A percentile compares a stretch with the other conserved stretches of the same genome.
These are phyloP conservation scores for Marsdenia floribunda DNA, from an alignment of 257 asterid genomes.

Conservation along the genomic window DNA sequence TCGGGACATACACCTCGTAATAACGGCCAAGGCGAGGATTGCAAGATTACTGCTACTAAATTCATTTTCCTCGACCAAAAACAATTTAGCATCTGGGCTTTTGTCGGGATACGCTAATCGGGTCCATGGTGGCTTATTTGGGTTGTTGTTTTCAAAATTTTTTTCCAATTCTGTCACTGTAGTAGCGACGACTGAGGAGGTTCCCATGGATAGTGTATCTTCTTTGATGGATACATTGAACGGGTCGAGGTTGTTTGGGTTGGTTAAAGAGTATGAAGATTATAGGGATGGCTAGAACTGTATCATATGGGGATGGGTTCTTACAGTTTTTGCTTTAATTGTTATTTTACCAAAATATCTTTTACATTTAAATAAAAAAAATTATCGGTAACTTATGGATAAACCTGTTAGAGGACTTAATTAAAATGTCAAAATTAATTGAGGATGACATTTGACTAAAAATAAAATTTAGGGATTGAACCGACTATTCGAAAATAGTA, in stretches of 20 bases:
- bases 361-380: too few species aligned
- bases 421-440: too few species aligned
- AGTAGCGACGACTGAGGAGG: conserved; percentile 13
- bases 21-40: conserved; percentile 5
- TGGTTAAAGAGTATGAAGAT: conserved; percentile 82
- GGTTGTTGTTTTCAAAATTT: conserved; percentile 8
- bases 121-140: conserved; percentile 5
- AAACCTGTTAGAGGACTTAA: too few species aligned
- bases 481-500: too few species aligned
- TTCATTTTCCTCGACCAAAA: conserved; percentile 1
- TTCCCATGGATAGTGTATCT: conserved; percentile 3
- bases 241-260: conserved; percentile 36
- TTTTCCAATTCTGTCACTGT: conserved; percentile 22
- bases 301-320: too few species aligned
- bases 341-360: too few species aligned
- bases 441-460: too few species aligned
- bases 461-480: too few species aligned
- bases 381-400: too few species aligned
- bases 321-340: too few species aligned
- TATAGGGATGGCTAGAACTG: too few species aligned
- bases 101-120: not conserved
- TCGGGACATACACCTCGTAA: too few species aligned
- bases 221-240: conserved; percentile 9
- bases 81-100: not conserved
- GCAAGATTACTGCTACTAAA: conserved; percentile 8